phyloP scores from a whole-genome alignment of 768 basidiomycete genomes.

The Rubroboletus satanas region DNA sequence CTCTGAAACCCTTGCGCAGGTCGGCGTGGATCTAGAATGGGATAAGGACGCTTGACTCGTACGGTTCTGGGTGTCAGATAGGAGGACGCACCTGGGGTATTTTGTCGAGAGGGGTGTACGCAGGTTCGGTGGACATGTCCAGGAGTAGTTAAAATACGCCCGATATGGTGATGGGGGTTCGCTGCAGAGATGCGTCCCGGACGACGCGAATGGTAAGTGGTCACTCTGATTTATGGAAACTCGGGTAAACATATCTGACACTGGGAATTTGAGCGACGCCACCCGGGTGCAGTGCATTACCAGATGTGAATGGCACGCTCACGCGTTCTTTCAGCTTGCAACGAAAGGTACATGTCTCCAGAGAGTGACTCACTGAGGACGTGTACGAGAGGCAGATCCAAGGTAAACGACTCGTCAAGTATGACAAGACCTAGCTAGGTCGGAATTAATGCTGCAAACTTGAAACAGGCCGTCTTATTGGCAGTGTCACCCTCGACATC shows the following conservation, averaged over 20 bases:
- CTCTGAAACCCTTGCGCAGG: slow-evolving; percentile 54
- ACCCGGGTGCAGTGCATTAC: too few relatives aligned
- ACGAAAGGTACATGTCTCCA: neutral
- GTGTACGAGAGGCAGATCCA: too few relatives aligned
- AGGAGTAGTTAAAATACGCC: too few relatives aligned
- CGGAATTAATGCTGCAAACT: too few relatives aligned
- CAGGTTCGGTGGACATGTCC: slow-evolving; percentile 31
- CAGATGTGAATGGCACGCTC: too few relatives aligned
- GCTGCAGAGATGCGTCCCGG: neutral
- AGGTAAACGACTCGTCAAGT: neutral
- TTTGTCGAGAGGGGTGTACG: slow-evolving; percentile 50
- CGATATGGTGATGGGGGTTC: neutral
- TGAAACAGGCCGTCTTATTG: neutral
- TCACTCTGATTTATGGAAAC: too few relatives aligned
- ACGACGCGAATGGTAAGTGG: too few relatives aligned
- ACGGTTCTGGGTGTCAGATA: neutral
- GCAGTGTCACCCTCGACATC: neutral
- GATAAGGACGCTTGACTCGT: neutral
- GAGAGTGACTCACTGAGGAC: too few relatives aligned
- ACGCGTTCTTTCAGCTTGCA: too few relatives aligned
- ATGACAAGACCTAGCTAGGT: neutral
- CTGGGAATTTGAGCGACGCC: neutral
- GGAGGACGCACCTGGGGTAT: slow-evolving; percentile 43
- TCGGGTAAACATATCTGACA: too few relatives aligned
- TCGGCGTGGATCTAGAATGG: slow-evolving; percentile 49